A percentile compares a stretch with the other conserved stretches of the same genome.
phyloP scores from a whole-genome alignment of 179 eudicot genomes.

The Spinacia oleracea region DNA sequence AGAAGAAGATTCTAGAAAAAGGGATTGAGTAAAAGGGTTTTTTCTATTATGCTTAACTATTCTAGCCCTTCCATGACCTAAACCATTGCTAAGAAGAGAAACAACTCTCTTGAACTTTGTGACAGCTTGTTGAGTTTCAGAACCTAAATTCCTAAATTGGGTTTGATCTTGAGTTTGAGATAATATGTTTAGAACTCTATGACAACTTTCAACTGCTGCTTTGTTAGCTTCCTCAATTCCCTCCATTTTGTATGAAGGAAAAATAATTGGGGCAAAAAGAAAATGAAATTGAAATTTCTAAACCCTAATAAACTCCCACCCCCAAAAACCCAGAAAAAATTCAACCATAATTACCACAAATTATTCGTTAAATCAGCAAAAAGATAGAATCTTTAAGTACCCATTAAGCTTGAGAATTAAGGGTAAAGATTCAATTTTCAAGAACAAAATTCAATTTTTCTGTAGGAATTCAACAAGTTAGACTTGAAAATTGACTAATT shows the following conservation, averaged over 20 bases:
- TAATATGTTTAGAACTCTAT: slow-evolving; percentile 49
- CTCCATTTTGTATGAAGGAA: slow-evolving; percentile 39
- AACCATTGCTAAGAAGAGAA: slow-evolving; percentile 46
- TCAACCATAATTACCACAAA: slow-evolving; percentile 29
- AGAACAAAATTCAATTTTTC: slow-evolving; percentile 15
- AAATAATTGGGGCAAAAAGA: neutral
- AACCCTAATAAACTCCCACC: slow-evolving; percentile 26
- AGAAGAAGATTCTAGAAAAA: slow-evolving; percentile 42
- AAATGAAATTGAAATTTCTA: slow-evolving; percentile 11
- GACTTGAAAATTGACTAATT: slow-evolving; percentile 4
- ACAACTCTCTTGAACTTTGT: slow-evolving; percentile 59
- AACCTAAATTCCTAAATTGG: slow-evolving; percentile 36
- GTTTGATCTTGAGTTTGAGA: slow-evolving; percentile 46
- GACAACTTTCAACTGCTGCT: slow-evolving; percentile 65
- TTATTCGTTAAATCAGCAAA: slow-evolving; percentile 11
- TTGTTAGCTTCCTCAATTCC: slow-evolving; percentile 63
- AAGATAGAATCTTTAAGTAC: slow-evolving; percentile 8
- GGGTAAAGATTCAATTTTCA: slow-evolving; percentile 7
- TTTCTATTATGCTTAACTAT: slow-evolving; percentile 39
- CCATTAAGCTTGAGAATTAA: neutral
- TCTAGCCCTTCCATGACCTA: slow-evolving; percentile 66
- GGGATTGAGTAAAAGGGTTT: slow-evolving; percentile 40
- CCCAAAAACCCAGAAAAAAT: slow-evolving; percentile 20
- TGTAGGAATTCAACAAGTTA: neutral
- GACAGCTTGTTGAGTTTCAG: slow-evolving; percentile 58